Conservation (phyloP, 805 yeast genomes). For the Candida glaebosa region DNA sequence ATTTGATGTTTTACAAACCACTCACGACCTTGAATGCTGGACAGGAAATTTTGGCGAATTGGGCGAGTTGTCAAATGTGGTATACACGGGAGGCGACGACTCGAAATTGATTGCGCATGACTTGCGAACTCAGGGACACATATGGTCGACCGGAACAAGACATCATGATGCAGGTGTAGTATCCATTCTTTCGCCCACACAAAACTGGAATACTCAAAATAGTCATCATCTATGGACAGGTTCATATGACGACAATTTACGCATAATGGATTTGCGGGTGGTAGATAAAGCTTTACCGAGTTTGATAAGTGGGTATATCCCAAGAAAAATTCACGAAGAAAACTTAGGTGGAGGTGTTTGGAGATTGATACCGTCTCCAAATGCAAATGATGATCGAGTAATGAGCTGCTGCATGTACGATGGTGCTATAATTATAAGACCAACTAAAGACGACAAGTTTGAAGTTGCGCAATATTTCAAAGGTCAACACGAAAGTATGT, state of each 20-base stretch:
- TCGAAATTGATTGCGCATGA: conserved; percentile 73
- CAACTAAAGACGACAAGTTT: conserved; percentile 16
- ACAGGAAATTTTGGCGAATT: conserved; percentile 66
- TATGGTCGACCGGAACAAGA: conserved; percentile 42
- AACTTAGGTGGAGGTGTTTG: conserved; percentile 93
- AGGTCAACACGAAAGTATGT: conserved; percentile 84
- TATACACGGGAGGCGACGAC: conserved; percentile 93
- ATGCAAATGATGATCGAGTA: conserved; percentile 41
- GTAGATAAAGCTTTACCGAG: conserved; percentile 32
- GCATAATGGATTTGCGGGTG: conserved; percentile 66
- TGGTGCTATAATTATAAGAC: conserved; percentile 70
- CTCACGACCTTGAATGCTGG: conserved; percentile 86
- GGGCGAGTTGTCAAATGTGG: conserved; percentile 50
- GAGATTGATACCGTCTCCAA: conserved; percentile 71
- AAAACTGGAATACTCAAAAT: conserved; percentile 39
- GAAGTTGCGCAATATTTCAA: conserved; percentile 45
- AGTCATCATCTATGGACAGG: conserved; percentile 75
- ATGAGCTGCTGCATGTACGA: conserved; percentile 93
- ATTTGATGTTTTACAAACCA: conserved; percentile 23
- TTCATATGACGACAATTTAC: conserved; percentile 80
- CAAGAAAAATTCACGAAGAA: conserved; percentile 39
- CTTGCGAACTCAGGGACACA: conserved; percentile 34
- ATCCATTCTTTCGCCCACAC: conserved; percentile 54
- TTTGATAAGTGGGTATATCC: conserved; percentile 46
- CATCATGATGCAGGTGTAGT: conserved; percentile 92